These are phyloP conservation scores for Aspergillus jensenii DNA, from an alignment of 2,329 filamentous ascomycete genomes.

Conservation along the genomic window DNA sequence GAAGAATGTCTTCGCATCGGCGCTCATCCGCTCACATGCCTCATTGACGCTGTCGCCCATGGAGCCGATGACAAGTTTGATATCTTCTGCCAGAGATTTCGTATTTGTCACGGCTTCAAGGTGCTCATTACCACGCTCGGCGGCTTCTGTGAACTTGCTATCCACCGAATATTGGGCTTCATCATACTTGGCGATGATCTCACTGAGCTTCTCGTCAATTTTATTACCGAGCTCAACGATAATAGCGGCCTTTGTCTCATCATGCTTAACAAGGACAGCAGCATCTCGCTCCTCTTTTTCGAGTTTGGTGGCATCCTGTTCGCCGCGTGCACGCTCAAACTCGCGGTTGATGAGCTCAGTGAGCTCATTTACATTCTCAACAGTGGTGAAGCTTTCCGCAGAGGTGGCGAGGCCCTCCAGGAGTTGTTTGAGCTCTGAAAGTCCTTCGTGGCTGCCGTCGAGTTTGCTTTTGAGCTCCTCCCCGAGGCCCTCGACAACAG, in stretches of 20 bases:
- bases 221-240: conserved; percentile 56
- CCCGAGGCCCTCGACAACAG: conserved; percentile 74
- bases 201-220: conserved; percentile 75
- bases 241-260: conserved; percentile 57
- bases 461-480: conserved; percentile 74
- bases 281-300: conserved; percentile 66
- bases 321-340: conserved; percentile 80
- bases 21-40: conserved; percentile 80
- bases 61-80: conserved; percentile 81
- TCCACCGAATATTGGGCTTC: conserved; percentile 75
- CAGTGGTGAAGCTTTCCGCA: conserved; percentile 46
- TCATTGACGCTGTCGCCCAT: conserved; percentile 79
- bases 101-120: conserved; percentile 72
- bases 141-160: conserved; percentile 69
- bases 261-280: conserved; percentile 58
- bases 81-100: conserved; percentile 80
- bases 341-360: conserved; percentile 76
- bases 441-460: conserved; percentile 68
- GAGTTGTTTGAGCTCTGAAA: conserved; percentile 58
- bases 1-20: conserved; percentile 85
- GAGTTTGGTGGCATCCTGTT: conserved; percentile 77
- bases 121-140: conserved; percentile 70
- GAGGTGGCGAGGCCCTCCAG: conserved; percentile 69
- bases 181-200: conserved; percentile 83
- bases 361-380: conserved; percentile 68